Base-by-base conservation (phyloP, 441 rosid genomes). In the Eugenia klotzschiana region DNA sequence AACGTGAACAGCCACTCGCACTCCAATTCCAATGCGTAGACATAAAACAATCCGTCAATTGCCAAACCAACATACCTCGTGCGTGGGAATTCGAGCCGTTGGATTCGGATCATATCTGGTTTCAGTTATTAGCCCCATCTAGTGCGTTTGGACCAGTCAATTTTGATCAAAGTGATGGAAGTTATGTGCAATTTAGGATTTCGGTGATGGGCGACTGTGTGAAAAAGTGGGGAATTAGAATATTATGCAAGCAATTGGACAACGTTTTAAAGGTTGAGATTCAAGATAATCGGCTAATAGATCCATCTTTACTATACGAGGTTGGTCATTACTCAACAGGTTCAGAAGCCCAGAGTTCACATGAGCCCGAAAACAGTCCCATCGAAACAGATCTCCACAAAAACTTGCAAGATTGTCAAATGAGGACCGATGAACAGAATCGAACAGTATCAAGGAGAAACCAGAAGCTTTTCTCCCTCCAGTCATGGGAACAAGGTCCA, bases 201-300 rank as follows among this genome's bases (percentile, higher is more conserved):
- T 4, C 4, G 40, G 3, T 37, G 40, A 1, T 1, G 2, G 0
- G 3, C n/a, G 0, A 9, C 1, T 0, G 0, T 6, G 0, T n/a
- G 27, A 0, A 55, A 55, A 12, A 56, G 8, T 18, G 23, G 23
- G 54, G 54, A 51, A 6, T 51, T 3, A 8, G 23, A 51, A 51
- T 51, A 51, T 18, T 51, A 51, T 51, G 54, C 54, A 51, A 51
- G 23, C 54, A 51, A 51, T 3, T 51, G 18, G 54, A 18, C 9
- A 22, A 51, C 3, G 8, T 18, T 3, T 16, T 51, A 18, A 51
- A 51, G 23, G 54, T 18, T 18, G 8, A 0, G 23, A 8, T 18
- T 18, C 54, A 16, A 7, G 9, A 51, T 1, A 51, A 51, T 18
- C 8, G 7, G 23, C 2, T 18, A 18, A 51, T 51, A 3, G 54